Base-by-base conservation (phyloP, 2,329 filamentous ascomycete genomes). In the Pyricularia pennisetigena region DNA sequence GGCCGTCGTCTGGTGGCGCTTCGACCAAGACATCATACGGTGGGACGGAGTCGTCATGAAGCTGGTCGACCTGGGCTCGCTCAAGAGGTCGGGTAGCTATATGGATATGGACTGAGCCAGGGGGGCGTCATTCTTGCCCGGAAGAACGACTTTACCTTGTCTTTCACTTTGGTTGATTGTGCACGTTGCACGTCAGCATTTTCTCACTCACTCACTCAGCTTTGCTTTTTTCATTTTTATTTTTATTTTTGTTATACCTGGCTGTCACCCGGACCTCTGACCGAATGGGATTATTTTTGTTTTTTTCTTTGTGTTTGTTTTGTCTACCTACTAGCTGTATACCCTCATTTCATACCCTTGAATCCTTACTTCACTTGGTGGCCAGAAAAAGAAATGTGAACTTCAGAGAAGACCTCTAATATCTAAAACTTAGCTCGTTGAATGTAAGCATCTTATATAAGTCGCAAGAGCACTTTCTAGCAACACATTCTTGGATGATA, bases 31-130 rank as follows among this genome's bases (percentile, higher is more conserved):
- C 3, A 74, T 85, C 1, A 75, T 78, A 71, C 72, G 79, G 32
- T 72, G 79, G 49, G 83, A 85, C 70, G 83, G 83, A 4, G 74
- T 75, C 68, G 76, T 82, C 6, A 82, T 85, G 82, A 78, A 78
- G 4, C 73, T 83, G 16, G 78, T 83, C 7, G 80, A 84, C 69
- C 68, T 82, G 74, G 76, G 76, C n/a, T 74, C 78, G 64, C 66
- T 83, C 68, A 82, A 79, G 75, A 72, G 78, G 69, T 76, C 75
- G 6, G 77, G 74, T 23, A 84, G 82, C 71, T 83, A 82, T 72
- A 83, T 83, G 65, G 81, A 84, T 32, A 74, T 74, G 9, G 78
- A 82, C 68, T 78, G 62, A 72, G 49, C 28, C 32, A 35, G 32
- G 28, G n/a, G 7, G 2, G 10, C 23, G 4, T 24, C 32, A 10